A percentile compares a stretch with the other conserved stretches of the same genome.
phyloP scores from a whole-genome alignment of 768 basidiomycete genomes.

The Mycena rebaudengoi region DNA sequence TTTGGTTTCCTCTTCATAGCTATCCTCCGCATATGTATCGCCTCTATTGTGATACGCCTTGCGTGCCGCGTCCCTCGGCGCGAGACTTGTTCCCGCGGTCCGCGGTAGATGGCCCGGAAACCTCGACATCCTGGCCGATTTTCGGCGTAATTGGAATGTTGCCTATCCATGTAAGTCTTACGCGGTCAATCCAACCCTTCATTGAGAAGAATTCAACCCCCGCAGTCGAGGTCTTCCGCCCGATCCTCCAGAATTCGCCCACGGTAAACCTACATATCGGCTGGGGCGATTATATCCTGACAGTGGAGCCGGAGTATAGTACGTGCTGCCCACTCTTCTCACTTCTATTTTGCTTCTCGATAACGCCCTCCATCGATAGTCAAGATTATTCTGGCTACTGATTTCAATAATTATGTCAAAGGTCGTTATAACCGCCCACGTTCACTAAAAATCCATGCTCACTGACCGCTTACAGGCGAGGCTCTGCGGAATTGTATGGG shows the following conservation, averaged over 20 bases:
- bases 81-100: background rate
- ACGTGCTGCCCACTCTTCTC: no score
- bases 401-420: conserved; percentile 57
- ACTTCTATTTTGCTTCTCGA: no score
- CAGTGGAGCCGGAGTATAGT: conserved; percentile 54
- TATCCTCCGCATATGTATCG: no score
- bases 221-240: background rate
- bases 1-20: no score
- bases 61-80: no score
- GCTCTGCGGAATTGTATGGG: conserved; percentile 6
- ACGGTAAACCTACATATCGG: conserved; percentile 8
- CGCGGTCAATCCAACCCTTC: background rate
- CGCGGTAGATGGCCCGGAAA: conserved; percentile 5
- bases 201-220: no score
- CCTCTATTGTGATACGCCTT: no score
- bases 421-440: conserved; percentile 32
- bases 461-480: background rate
- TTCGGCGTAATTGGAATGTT: conserved; percentile 3
- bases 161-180: conserved; percentile 1
- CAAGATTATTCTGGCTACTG: conserved; percentile 56
- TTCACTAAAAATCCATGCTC: background rate
- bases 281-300: conserved; percentile 43
- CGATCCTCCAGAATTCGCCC: background rate
- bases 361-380: no score
- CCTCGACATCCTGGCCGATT: background rate